Evolutionary conservation across 306 rosid genomes (phyloP), one percentile per base, ranked within the genome.

Genomic region (Sicyos baderoa): DNA sequence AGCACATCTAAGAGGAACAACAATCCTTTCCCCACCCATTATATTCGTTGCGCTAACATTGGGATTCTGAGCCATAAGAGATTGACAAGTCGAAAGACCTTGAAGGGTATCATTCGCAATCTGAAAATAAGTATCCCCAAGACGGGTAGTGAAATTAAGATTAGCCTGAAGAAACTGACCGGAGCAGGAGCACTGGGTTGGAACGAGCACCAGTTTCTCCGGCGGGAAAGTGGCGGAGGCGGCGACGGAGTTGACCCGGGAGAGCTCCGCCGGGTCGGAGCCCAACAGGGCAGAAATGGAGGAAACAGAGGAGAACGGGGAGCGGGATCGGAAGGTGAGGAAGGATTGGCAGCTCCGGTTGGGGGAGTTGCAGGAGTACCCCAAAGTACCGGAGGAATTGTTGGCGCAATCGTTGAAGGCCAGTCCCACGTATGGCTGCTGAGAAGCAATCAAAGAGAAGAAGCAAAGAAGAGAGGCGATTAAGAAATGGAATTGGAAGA

Each of bases 1-100:
- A 79, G 97, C 97, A 66, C 98, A 93, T 83, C 97, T 81, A 72
- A 93, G 97, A 78, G 96, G 94, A 74, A 88, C 85, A 25, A 1
- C 55, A 19, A 93, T 62, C 27, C 50, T 71, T 25, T 74, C 72
- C 49, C 95, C 97, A 13, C 64, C 0, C 40, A 1, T 15, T n/a
- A 88, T 9, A 44, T 49, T 7, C 18, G 23, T 11, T 2, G 53
- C 51, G 11, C 25, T 42, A 29, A 68, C 75, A 64, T 77, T 71
- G 8, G 54, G 29, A 42, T 79, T 86, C 55, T 93, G 80, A n/a
- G 78, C 1, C 59, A 22, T 2, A 63, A 93, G 40, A 54, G 97
- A 82, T 77, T 90, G 98, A 49, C 98, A 93, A 1, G 94, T 88
- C 3, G 96, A 77, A 55, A 93, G 88, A 22, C 91, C 95, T 78